A percentile compares a stretch with the other conserved stretches of the same genome.
Conservation (phyloP, 1,284 basidiomycete genomes). For the Melampsora abietis-canadensis region DNA sequence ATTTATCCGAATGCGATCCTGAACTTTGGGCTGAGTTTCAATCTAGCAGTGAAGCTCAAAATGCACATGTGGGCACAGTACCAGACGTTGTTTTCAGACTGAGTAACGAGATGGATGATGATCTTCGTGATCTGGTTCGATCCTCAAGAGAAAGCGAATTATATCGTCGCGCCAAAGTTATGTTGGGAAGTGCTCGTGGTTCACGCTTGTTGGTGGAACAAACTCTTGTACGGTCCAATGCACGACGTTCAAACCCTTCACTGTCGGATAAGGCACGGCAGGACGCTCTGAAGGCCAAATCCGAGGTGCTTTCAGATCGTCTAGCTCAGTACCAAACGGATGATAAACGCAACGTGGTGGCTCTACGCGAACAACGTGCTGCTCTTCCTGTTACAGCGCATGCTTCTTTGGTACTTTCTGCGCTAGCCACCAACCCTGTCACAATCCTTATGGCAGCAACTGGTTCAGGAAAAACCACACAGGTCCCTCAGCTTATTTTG, state of each 20-base stretch:
- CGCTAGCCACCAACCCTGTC: slow-evolving; percentile 76
- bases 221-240: slow-evolving; percentile 61
- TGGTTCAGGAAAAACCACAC: slow-evolving; percentile 93
- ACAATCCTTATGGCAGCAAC: slow-evolving; percentile 92
- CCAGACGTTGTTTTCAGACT: slow-evolving; percentile 71
- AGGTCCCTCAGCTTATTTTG: slow-evolving; percentile 87
- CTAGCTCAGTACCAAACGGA: not conserved
- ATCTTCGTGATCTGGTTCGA: slow-evolving; percentile 68
- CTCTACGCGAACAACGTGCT: slow-evolving; percentile 22
- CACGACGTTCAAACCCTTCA: slow-evolving; percentile 30
- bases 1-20: slow-evolving; percentile 78
- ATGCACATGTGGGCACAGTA: slow-evolving; percentile 60
- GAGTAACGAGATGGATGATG: slow-evolving; percentile 67
- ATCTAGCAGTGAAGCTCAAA: slow-evolving; percentile 48
- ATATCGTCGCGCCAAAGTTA: slow-evolving; percentile 55
- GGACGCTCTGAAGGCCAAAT: slow-evolving; percentile 24
- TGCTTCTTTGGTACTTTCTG: slow-evolving; percentile 57
- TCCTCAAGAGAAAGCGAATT: slow-evolving; percentile 64
- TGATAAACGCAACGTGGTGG: slow-evolving; percentile 16
- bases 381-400: slow-evolving; percentile 47
- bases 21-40: slow-evolving; percentile 72
- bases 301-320: slow-evolving; percentile 10
- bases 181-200: slow-evolving; percentile 47
- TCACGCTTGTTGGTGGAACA: slow-evolving; percentile 69
- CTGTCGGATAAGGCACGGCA: slow-evolving; percentile 17